phyloP scores from a whole-genome alignment of 2,329 filamentous ascomycete genomes.

The Beauveria bassiana region DNA sequence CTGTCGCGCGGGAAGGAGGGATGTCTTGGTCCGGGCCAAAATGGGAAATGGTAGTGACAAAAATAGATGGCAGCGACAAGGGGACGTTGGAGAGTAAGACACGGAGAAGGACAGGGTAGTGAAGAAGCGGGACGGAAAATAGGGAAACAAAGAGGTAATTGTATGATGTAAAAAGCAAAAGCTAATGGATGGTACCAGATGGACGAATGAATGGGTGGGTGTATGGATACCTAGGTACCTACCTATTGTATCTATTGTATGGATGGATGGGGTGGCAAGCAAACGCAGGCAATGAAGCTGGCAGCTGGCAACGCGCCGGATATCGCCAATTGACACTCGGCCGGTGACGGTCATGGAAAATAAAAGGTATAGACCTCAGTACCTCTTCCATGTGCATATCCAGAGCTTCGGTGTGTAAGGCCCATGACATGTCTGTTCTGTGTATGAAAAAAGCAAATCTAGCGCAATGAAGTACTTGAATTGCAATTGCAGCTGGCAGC shows the following conservation, averaged over 20 bases:
- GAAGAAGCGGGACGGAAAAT: neutral
- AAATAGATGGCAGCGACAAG: conserved; percentile 3
- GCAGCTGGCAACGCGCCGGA: neutral
- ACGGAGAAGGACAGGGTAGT: neutral
- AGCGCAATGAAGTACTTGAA: neutral
- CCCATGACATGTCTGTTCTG: no score
- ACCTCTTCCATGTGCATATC: no score
- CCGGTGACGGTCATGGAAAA: neutral
- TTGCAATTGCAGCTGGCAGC: neutral
- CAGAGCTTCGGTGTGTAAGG: no score
- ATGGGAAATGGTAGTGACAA: conserved; percentile 1
- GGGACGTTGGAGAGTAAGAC: conserved; percentile 6
- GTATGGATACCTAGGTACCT: neutral
- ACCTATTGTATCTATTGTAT: no score
- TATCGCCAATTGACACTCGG: neutral
- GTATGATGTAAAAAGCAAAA: conserved; percentile 5
- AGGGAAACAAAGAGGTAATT: neutral
- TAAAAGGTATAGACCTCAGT: no score
- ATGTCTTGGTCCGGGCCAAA: neutral
- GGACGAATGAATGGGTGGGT: neutral
- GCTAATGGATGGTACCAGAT: neutral
- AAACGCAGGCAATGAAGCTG: neutral
- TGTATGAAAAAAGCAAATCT: no score
- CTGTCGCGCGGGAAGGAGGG: neutral
- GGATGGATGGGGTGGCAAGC: neutral